Evolutionary conservation across 495 filamentous ascomycete genomes (phyloP).

Genomic region (Penicillium fimorum): DNA sequence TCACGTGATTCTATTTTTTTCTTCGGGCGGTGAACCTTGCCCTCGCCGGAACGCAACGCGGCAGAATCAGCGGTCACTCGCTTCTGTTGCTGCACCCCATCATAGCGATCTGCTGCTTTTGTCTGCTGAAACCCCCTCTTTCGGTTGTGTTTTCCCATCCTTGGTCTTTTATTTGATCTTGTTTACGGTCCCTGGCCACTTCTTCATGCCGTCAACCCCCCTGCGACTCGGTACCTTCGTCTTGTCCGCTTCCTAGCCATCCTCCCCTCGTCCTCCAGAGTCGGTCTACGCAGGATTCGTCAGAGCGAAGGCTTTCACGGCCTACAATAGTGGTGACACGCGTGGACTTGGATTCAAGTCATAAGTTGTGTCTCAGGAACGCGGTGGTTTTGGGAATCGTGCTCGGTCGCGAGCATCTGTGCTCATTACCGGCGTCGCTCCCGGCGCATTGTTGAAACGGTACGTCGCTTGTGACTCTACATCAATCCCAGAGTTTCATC

Average conservation of each 20-base stretch:
- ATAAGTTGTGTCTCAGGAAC: slow-evolving; percentile 15
- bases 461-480: slow-evolving; percentile 36
- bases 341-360: slow-evolving; percentile 14
- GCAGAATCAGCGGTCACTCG: slow-evolving; percentile 36
- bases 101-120: slow-evolving; percentile 28
- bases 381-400: slow-evolving; percentile 34
- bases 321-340: slow-evolving; percentile 18
- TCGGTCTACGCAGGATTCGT: slow-evolving; percentile 22
- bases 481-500: slow-evolving; percentile 10
- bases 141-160: slow-evolving; percentile 18
- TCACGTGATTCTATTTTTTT: slow-evolving; percentile 26
- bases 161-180: slow-evolving; percentile 14
- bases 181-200: slow-evolving; percentile 12
- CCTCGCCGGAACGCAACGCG: slow-evolving; percentile 22
- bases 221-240: slow-evolving; percentile 37
- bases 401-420: slow-evolving; percentile 43
- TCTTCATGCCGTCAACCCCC: slow-evolving; percentile 36
- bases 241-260: slow-evolving; percentile 40
- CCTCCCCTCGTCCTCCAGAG: slow-evolving; percentile 31
- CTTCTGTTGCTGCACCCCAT: slow-evolving; percentile 35
- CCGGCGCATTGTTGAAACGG: slow-evolving; percentile 48
- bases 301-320: slow-evolving; percentile 15
- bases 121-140: slow-evolving; percentile 20
- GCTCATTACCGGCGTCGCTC: slow-evolving; percentile 33
- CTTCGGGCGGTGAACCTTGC: slow-evolving; percentile 36